Base-by-base conservation (phyloP, 371 early-diverging fungal genomes). In the Mortierella sp. region DNA sequence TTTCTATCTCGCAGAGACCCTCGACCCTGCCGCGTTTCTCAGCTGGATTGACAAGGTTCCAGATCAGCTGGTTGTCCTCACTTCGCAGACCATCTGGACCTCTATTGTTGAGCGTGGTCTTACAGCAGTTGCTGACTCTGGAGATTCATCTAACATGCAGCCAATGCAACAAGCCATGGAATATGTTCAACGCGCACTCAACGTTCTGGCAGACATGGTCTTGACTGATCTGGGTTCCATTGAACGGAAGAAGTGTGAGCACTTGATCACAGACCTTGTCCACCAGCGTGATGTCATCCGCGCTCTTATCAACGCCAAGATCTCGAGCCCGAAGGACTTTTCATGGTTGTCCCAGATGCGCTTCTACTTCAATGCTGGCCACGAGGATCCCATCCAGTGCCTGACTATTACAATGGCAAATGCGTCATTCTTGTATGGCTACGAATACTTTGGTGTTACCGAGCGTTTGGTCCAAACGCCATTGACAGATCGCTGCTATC, bases 401-500 rank as follows among this genome's bases (percentile, higher is more conserved):
- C 83, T 98, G 29, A 80, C 80, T 0, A 92, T 98, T 70, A 81
- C 84, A 44, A 96, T 99, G 95, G 98, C 97, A 21, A 94, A 98
- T 71, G 96, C 98, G 14, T 79, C 86, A 25, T 97, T 98, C 87
- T 81, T 82, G 31, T 99, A 99, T 67, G 98, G 98, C 0, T 99
- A 91, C 64, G 99, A 99, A 81, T 99, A 98, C 73, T 91, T 97
- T 59, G 99, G 98, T 50, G 92, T 98, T 4, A 89, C 92, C 14
- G 98, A 99, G 73, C 92, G 97, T 17, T 85, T 99, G 51, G 98
- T 99, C 34, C 98, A 98, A 81, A 99, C 99, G 9, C 98, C 98
- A 5, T 81, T 98, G 58, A 99, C 99, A 0, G 98, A 98, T 82
- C 90, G 96, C 39, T 98, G 98, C 86, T 98, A 97, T 74, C 81